Conservation (phyloP, 116 monocot genomes). For the Iris pallida region DNA sequence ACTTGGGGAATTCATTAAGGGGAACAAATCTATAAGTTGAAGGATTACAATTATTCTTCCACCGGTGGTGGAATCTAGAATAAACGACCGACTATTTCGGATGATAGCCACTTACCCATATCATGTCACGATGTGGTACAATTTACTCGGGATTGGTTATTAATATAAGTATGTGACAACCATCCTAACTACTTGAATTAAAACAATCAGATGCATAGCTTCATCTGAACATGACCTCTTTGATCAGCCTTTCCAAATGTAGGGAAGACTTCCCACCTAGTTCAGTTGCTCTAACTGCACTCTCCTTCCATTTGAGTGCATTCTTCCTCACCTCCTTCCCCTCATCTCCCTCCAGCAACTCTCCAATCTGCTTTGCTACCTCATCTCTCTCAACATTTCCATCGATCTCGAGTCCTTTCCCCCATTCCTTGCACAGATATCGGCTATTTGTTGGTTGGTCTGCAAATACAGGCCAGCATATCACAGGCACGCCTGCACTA, state of each 20-base stretch:
- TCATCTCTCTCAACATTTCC: conserved; percentile 14
- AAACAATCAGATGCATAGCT: neutral
- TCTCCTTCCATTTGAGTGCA: conserved; percentile 8
- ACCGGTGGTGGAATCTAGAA: no score
- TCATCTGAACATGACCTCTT: neutral
- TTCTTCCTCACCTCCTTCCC: conserved; percentile 23
- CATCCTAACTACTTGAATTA: no score
- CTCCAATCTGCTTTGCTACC: conserved; percentile 14
- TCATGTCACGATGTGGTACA: no score
- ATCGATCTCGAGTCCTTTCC: conserved; percentile 20
- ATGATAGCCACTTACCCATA: no score
- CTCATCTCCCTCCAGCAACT: conserved; percentile 23
- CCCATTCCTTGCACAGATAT: conserved; percentile 23
- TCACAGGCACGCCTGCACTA: conserved; percentile 23
- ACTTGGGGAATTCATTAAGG: no score
- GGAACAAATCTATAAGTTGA: no score
- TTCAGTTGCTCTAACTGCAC: neutral
- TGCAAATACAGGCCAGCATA: conserved; percentile 24
- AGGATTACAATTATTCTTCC: no score
- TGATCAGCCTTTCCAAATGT: conserved; percentile 9
- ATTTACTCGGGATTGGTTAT: no score
- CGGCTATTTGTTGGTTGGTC: conserved; percentile 30
- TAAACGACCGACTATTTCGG: no score
- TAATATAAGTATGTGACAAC: no score
- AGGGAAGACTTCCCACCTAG: neutral